Evolutionary conservation across 75 land plant species (phyloP), one percentile per base, ranked within the genome.

Genomic region (Selaginella tamariscina): DNA sequence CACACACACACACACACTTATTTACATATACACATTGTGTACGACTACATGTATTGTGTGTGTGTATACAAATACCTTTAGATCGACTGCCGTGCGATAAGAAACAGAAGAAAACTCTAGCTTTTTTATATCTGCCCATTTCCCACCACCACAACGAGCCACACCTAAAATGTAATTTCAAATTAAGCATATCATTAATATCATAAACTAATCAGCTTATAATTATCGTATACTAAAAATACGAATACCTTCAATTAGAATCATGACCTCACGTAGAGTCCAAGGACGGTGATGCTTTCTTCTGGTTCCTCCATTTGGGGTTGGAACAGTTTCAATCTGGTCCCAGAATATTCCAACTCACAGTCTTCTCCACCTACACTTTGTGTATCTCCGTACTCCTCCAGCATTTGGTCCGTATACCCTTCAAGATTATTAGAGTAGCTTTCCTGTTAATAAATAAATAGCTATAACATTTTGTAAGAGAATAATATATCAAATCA

Each of bases 221-320:
- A n/a, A n/a, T n/a, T n/a, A n/a, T n/a, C n/a, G n/a, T n/a, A n/a
- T n/a, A n/a, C n/a, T n/a, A n/a, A n/a, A n/a, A n/a, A n/a, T n/a
- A n/a, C n/a, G n/a, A n/a, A n/a, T n/a, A n/a, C n/a, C 96, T 32
- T 94, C 98, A 60, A 94, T 85, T 0, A 94, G 78, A 64, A 83
- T 94, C 79, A 85, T 74, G 55, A 94, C 98, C 66, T 94, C 98
- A 32, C 57, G 44, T 11, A 94, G 80, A 65, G 96, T 80, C 98
- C 98, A 94, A 32, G 98, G 86, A 56, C 91, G 76, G 65, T 93
- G 98, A 76, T 93, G 96, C 68, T 94, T 94, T 82, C 89, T 82
- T 56, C 85, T 69, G 22, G 70, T 77, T 54, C 83, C 86, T 65
- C 82, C 86, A 66, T 82, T 83, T 26, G 79, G 68, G 13, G 83